These are phyloP conservation scores for Pulveroboletus frians DNA, from an alignment of 768 basidiomycete species.

Conservation along the genomic window DNA sequence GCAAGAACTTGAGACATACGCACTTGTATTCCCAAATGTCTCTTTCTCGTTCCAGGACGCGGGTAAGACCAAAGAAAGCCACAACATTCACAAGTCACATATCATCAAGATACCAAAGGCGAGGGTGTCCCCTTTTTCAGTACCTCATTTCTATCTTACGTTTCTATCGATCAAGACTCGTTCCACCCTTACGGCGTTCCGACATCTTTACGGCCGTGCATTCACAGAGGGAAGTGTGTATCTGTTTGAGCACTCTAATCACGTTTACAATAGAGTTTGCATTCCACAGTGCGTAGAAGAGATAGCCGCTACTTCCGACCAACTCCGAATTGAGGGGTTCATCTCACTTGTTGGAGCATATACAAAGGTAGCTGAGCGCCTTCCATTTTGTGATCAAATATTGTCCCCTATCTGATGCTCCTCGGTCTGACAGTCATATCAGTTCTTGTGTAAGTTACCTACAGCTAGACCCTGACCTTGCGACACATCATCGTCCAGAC, in stretches of 20 bases:
- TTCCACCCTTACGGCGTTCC: slow-evolving; percentile 63
- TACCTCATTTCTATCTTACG: slow-evolving; percentile 9
- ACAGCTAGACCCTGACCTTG: not conserved
- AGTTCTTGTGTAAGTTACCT: slow-evolving; percentile 70
- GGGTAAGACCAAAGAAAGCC: slow-evolving; percentile 33
- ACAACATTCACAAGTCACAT: slow-evolving; percentile 36
- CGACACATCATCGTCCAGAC: slow-evolving; percentile 40
- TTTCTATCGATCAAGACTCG: slow-evolving; percentile 45
- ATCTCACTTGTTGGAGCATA: slow-evolving; percentile 72
- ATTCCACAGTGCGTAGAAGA: slow-evolving; percentile 61
- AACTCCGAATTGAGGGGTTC: slow-evolving; percentile 69
- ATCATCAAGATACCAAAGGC: slow-evolving; percentile 68
- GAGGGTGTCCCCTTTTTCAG: slow-evolving; percentile 15
- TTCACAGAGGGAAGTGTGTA: slow-evolving; percentile 54
- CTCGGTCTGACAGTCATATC: slow-evolving; percentile 55
- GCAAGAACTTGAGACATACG: slow-evolving; percentile 66
- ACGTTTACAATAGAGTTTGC: slow-evolving; percentile 11
- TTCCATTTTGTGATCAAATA: slow-evolving; percentile 14
- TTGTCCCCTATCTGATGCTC: slow-evolving; percentile 17
- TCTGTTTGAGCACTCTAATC: slow-evolving; percentile 3
- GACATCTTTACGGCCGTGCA: slow-evolving; percentile 67
- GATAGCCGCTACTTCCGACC: slow-evolving; percentile 45
- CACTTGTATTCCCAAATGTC: slow-evolving; percentile 67
- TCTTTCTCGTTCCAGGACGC: slow-evolving; percentile 63
- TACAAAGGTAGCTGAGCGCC: slow-evolving; percentile 53